These are phyloP conservation scores for Hypoxylon sp. DNA, from an alignment of 2,329 filamentous ascomycete genomes.

Conservation along the genomic window DNA sequence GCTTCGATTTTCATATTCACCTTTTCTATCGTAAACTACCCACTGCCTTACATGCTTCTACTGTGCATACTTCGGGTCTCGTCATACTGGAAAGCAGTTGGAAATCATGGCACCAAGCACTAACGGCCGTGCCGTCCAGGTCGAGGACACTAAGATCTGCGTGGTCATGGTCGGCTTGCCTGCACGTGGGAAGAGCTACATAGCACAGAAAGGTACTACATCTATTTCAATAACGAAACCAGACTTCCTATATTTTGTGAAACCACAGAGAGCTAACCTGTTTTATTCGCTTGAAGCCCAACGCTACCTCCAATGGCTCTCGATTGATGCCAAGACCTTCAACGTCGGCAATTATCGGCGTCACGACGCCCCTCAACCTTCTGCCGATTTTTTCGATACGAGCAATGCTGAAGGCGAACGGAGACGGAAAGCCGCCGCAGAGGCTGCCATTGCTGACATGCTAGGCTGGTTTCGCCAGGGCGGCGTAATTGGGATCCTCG, in stretches of 20 bases:
- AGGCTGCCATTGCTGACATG: slow-evolving; percentile 95
- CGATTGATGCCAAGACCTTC: slow-evolving; percentile 93
- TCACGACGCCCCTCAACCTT: slow-evolving; percentile 88
- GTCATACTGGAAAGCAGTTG: slow-evolving; percentile 44
- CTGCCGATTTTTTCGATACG: slow-evolving; percentile 95
- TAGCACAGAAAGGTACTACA: slow-evolving; percentile 89
- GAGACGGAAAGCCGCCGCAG: slow-evolving; percentile 87
- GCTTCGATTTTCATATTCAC: slow-evolving; percentile 24
- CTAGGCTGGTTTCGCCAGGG: slow-evolving; percentile 87
- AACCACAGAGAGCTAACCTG: slow-evolving; percentile 36
- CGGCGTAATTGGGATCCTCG: slow-evolving; percentile 92
- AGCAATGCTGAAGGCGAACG: slow-evolving; percentile 92
- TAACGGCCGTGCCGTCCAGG: slow-evolving; percentile 84
- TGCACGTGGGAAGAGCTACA: slow-evolving; percentile 95
- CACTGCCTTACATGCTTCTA: slow-evolving; percentile 49
- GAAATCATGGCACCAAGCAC: slow-evolving; percentile 58
- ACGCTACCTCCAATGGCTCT: slow-evolving; percentile 96
- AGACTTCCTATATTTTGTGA: slow-evolving; percentile 9
- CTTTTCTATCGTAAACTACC: slow-evolving; percentile 18
- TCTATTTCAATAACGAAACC: neutral
- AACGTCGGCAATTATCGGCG: slow-evolving; percentile 98
- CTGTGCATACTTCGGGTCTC: slow-evolving; percentile 24
- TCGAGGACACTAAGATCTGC: slow-evolving; percentile 95
- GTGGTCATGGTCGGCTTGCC: slow-evolving; percentile 99
- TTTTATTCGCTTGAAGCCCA: slow-evolving; percentile 71